Conservation (phyloP, 805 yeast genomes). For the Yamadazyma takamatsuzukensis region DNA sequence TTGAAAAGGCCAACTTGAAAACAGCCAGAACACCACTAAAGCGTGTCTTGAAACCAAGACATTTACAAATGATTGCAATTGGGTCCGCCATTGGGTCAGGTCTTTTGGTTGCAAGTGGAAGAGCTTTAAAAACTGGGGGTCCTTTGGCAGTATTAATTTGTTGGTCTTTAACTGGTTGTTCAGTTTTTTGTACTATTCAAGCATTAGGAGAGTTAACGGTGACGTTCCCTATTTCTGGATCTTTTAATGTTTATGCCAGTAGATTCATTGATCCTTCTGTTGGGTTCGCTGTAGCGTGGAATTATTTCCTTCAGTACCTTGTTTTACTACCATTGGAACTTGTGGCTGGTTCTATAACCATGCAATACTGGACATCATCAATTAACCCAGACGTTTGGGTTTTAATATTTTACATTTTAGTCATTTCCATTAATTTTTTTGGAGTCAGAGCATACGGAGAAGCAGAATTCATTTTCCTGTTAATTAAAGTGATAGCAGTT, state of each 20-base stretch:
- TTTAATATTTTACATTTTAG: constrained; percentile 47
- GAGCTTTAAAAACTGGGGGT: constrained; percentile 35
- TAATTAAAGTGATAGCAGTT: constrained; percentile 60
- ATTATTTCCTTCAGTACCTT: constrained; percentile 55
- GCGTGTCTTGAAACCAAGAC: constrained; percentile 31
- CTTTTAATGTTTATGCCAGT: constrained; percentile 55
- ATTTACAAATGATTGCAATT: constrained; percentile 42
- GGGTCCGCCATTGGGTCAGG: constrained; percentile 44
- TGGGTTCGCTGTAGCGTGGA: constrained; percentile 74
- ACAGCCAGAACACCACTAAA: constrained; percentile 38
- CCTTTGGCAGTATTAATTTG: constrained; percentile 39
- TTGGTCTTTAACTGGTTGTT: constrained; percentile 34
- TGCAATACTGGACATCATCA: constrained; percentile 49
- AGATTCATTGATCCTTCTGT: constrained; percentile 62
- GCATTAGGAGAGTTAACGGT: constrained; percentile 47
- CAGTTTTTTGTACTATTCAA: constrained; percentile 37
- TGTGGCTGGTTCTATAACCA: constrained; percentile 57
- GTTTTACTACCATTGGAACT: constrained; percentile 65
- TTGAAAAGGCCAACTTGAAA: constrained; percentile 37
- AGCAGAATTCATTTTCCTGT: constrained; percentile 61
- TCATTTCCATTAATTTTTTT: constrained; percentile 43
- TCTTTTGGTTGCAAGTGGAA: constrained; percentile 39
- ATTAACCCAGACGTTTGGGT: constrained; percentile 62
- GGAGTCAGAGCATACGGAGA: constrained; percentile 61
- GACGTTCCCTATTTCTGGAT: constrained; percentile 40